Evolutionary conservation across 306 rosid genomes (phyloP), one percentile per base, ranked within the genome.

Genomic region (Cicer yamashitae): DNA sequence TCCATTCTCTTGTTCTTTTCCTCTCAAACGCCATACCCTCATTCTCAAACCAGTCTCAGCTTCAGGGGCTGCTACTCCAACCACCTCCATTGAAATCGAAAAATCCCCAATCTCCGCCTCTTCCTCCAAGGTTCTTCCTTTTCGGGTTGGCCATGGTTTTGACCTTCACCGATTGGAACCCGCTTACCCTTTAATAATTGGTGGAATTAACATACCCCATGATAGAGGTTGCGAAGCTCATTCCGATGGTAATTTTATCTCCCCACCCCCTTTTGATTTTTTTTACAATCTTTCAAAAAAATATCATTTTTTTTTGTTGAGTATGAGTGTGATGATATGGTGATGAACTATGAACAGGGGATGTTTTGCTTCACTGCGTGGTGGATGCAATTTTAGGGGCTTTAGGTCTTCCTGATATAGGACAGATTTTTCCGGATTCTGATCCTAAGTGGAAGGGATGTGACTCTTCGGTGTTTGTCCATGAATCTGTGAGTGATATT

Each of bases 361-460:
- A 92, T 72, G 99, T 92, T 78, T 82, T 96, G 82, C 96, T 96
- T 76, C 99, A 96, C 73, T 96, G 98, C 58, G 96, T 92, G 76
- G 99, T 92, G 7, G 98, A 96, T 88, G 97, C 94, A 5, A 96
- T 96, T 78, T 76, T 90, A 82, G 97, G 99, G 30, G 99, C 97
- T 11, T 77, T 96, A 70, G 97, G 99, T 61, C 96, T 96, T 76
- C 99, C 97, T 70, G 98, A 92, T 81, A 92, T 96, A 6, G 97
- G 97, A 6, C 97, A 96, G 79, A 92, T 90, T 65, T 96, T 92
- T 60, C 98, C 98, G 11, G 91, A 90, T 85, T 81, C 89, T 4
- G 98, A 96, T 83, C 99, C 99, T 17, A 89, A 92, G 73, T 92
- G 99, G 98, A 89, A 91, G 81, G 98, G 98, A 34, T 91, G 97